Evolutionary conservation across 1,139 yeast genomes (phyloP).

Genomic region (Starmera stellimalicola): DNA sequence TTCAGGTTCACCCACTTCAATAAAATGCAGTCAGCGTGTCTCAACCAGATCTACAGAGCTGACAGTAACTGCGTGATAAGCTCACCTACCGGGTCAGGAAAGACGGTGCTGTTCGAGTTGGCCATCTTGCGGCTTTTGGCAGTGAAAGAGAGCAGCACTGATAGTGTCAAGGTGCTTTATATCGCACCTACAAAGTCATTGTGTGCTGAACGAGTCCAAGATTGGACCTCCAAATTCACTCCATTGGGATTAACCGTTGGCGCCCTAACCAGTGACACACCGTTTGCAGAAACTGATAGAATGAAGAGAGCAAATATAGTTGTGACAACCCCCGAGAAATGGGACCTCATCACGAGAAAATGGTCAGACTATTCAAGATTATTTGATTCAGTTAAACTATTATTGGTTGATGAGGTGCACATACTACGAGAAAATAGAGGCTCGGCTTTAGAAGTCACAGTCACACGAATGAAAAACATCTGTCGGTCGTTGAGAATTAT

Average conservation of each 20-base stretch:
- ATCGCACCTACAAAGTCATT: constrained; percentile 49
- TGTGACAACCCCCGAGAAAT: constrained; percentile 49
- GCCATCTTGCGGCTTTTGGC: constrained; percentile 33
- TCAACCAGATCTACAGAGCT: constrained; percentile 25
- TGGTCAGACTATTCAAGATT: constrained; percentile 34
- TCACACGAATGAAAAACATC: constrained; percentile 40
- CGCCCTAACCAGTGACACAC: constrained; percentile 40
- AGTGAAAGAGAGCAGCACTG: constrained; percentile 7
- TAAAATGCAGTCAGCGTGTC: constrained; percentile 40
- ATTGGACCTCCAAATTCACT: constrained; percentile 34
- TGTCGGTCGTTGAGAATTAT: constrained; percentile 32
- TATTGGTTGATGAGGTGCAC: constrained; percentile 45
- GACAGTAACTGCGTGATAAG: constrained; percentile 37
- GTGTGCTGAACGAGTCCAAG: constrained; percentile 33
- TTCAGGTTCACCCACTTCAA: constrained; percentile 34
- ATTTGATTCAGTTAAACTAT: constrained; percentile 29
- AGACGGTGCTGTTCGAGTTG: constrained; percentile 44
- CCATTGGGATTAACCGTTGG: constrained; percentile 31
- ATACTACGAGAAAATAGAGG: constrained; percentile 39
- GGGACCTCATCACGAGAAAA: constrained; percentile 43
- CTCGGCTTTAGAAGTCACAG: constrained; percentile 41
- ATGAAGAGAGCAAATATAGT: constrained; percentile 36
- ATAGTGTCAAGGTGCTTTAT: constrained; percentile 31
- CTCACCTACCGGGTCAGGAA: constrained; percentile 52
- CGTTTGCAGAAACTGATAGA: constrained; percentile 29